Percentiles rank a stretch among this genome's conserved stretches.
Conservation (phyloP, 192 early-diverging fungal genomes). For the Backusella tuberculispora region DNA sequence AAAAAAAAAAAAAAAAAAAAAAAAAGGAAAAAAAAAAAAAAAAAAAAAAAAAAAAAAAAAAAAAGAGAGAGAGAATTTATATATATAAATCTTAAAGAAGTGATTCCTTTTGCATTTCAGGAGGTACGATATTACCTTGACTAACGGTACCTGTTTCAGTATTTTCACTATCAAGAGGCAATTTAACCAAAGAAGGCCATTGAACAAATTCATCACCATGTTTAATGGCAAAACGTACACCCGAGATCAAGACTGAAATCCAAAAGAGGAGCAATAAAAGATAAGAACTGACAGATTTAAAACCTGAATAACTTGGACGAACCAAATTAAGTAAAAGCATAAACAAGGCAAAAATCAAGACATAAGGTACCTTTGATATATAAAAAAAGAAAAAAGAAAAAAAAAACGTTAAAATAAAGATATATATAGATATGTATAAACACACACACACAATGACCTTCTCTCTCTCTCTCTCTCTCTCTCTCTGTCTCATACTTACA, state of each 20-base stretch:
- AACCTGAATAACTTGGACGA: conserved; percentile 41
- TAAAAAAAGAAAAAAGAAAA: not conserved
- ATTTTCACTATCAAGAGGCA: conserved; percentile 13
- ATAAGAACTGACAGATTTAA: conserved; percentile 30
- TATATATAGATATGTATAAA: no score
- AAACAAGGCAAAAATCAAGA: conserved; percentile 51
- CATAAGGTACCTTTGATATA: conserved; percentile 26
- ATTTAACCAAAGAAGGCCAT: conserved; percentile 48
- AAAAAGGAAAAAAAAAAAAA: no score
- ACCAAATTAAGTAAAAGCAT: conserved; percentile 56
- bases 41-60: no score
- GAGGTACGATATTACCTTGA: conserved; percentile 9
- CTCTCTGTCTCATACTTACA: conserved; percentile 33
- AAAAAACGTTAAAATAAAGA: no score
- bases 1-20: no score
- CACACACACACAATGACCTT: not conserved
- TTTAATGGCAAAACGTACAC: conserved; percentile 45
- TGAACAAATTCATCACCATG: conserved; percentile 55
- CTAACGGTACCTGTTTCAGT: not conserved
- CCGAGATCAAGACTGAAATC: conserved; percentile 50
- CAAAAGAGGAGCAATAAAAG: conserved; percentile 50
- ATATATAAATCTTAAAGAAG: not conserved
- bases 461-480: not conserved
- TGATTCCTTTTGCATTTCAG: conserved; percentile 1
- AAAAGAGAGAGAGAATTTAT: no score